These are phyloP conservation scores for Capsicum baccatum DNA, from an alignment of 257 asterid species.

Conservation along the genomic window DNA sequence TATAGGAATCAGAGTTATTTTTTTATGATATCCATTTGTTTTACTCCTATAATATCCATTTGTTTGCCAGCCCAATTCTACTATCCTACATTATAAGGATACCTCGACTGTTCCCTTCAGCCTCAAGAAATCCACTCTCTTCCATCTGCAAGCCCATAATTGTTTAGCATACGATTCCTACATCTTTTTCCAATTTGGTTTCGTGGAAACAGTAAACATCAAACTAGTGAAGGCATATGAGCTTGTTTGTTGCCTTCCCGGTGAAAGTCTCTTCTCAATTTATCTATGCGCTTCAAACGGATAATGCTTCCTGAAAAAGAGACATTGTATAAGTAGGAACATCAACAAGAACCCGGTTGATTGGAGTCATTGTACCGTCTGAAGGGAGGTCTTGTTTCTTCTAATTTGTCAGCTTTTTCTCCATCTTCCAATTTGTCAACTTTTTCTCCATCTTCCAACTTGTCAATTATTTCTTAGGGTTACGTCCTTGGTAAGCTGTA, in stretches of 20 bases:
- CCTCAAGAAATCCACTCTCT: neutral
- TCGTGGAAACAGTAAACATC: neutral
- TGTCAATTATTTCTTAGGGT: too few relatives aligned
- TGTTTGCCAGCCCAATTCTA: neutral
- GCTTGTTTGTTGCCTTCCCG: neutral
- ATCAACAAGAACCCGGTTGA: too few relatives aligned
- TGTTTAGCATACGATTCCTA: neutral
- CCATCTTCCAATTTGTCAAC: too few relatives aligned
- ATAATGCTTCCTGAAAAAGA: neutral
- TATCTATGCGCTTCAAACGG: neutral
- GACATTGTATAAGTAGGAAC: too few relatives aligned
- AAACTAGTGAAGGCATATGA: neutral
- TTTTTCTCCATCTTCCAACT: too few relatives aligned
- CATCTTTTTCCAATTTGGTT: constrained; percentile 2
- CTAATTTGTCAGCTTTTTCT: too few relatives aligned
- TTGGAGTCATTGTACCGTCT: too few relatives aligned
- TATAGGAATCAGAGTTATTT: neutral
- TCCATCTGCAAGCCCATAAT: neutral
- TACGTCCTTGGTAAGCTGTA: too few relatives aligned
- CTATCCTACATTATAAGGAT: neutral
- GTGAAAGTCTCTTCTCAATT: neutral
- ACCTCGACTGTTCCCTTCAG: neutral
- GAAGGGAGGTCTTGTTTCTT: too few relatives aligned
- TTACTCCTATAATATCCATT: neutral
- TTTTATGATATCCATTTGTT: neutral